Evolutionary conservation across 306 rosid genomes (phyloP).

Genomic region (Begonia loranthoides): DNA sequence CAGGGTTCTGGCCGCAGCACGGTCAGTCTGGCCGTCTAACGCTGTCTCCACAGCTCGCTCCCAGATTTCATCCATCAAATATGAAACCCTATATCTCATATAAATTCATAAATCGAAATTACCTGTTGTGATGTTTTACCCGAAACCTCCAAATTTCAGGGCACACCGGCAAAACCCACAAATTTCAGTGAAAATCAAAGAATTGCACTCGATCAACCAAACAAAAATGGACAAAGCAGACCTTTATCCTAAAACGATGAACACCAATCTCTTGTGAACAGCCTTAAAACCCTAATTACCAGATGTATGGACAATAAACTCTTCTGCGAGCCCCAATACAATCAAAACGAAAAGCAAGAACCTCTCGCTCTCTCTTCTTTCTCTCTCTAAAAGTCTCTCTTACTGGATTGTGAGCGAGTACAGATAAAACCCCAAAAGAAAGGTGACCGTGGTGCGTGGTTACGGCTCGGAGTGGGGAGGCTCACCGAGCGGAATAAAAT

Average conservation of each 20-base stretch:
- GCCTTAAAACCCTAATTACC: conserved; percentile 26
- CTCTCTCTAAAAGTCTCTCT: conserved; percentile 20
- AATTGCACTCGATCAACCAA: too few relatives aligned
- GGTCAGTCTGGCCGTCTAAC: conserved; percentile 64
- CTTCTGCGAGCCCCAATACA: conserved; percentile 20
- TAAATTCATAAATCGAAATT: conserved; percentile 6
- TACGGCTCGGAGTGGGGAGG: conserved; percentile 2
- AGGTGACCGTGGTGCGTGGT: background rate
- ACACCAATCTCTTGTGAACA: background rate
- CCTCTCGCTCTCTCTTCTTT: conserved; percentile 9
- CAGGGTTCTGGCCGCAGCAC: conserved; percentile 49
- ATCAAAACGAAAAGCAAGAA: conserved; percentile 8
- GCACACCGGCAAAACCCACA: background rate
- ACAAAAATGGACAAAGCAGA: background rate
- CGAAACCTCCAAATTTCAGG: background rate
- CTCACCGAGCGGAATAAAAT: conserved; percentile 9
- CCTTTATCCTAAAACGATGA: background rate
- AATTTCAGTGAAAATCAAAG: background rate
- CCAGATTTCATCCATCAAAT: conserved; percentile 98
- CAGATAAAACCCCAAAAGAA: conserved; percentile 41
- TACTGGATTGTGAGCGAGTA: conserved; percentile 24
- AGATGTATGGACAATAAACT: conserved; percentile 14
- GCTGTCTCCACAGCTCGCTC: conserved; percentile 91
- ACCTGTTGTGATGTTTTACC: too few relatives aligned
- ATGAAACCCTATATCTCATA: conserved; percentile 40